A percentile compares a stretch with the other conserved stretches of the same genome.
These are phyloP conservation scores for Cladosporium colombiae DNA, from an alignment of 2,329 filamentous ascomycete species.

Conservation along the genomic window DNA sequence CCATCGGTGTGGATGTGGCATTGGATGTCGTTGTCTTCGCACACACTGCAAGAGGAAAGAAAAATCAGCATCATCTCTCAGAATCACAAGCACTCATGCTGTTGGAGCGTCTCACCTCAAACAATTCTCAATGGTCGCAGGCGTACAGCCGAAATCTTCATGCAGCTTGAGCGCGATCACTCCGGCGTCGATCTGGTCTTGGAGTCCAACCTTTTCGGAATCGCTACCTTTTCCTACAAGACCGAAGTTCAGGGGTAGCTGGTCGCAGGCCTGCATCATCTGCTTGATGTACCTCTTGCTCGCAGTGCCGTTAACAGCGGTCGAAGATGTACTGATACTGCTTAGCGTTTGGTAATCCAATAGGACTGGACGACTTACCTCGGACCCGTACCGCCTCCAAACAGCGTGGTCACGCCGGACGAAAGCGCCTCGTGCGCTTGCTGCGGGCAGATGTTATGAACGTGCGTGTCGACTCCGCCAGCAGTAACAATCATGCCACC, in stretches of 20 bases:
- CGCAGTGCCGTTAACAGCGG: conserved; percentile 87
- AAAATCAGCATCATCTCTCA: neutral
- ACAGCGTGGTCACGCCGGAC: conserved; percentile 81
- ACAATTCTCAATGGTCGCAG: conserved; percentile 84
- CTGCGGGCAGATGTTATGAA: conserved; percentile 91
- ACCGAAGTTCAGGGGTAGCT: conserved; percentile 79
- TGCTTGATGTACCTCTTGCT: conserved; percentile 76
- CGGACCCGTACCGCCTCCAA: conserved; percentile 88
- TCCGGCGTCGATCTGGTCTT: conserved; percentile 76
- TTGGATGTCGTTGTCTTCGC: conserved; percentile 85
- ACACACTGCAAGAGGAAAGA: conserved; percentile 54
- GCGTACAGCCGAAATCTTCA: conserved; percentile 90
- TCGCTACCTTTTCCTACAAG: conserved; percentile 94
- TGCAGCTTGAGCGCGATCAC: conserved; percentile 88
- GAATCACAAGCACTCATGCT: neutral
- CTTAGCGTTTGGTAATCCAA: conserved; percentile 46
- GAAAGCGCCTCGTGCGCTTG: conserved; percentile 78
- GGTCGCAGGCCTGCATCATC: conserved; percentile 85
- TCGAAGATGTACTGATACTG: conserved; percentile 70
- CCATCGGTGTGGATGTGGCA: conserved; percentile 93
- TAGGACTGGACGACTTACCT: neutral
- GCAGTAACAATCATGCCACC: conserved; percentile 87
- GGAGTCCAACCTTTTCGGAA: conserved; percentile 64
- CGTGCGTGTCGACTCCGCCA: conserved; percentile 82
- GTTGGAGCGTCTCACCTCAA: conserved; percentile 41